Evolutionary conservation across 495 filamentous ascomycete species (phyloP).

Genomic region (Aspergillus heteromorphus): DNA sequence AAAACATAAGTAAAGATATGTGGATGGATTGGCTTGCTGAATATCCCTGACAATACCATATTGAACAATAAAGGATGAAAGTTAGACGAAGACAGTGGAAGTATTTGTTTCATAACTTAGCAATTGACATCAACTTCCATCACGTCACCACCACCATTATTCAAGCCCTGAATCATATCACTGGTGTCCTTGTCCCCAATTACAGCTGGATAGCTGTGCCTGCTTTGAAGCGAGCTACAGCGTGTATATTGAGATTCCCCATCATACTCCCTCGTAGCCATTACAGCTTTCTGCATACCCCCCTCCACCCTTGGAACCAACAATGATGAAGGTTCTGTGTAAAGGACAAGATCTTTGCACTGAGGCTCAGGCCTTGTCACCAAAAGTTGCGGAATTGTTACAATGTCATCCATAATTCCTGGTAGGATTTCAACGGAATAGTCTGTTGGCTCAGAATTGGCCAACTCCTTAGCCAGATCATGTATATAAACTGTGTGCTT

Average conservation of each 20-base stretch:
- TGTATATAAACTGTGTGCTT: constrained; percentile 84
- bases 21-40: too few species aligned
- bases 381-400: constrained; percentile 63
- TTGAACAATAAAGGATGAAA: neutral
- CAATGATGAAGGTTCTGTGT: constrained; percentile 63
- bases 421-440: constrained; percentile 68
- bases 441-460: constrained; percentile 51
- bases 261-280: constrained; percentile 70
- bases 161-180: neutral
- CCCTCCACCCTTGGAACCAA: constrained; percentile 69
- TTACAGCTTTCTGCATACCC: constrained; percentile 76
- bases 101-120: neutral
- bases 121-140: constrained; percentile 13
- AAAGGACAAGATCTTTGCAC: constrained; percentile 53
- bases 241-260: neutral
- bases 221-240: neutral
- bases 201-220: neutral
- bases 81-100: neutral
- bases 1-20: too few species aligned
- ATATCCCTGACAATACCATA: too few species aligned
- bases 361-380: constrained; percentile 43
- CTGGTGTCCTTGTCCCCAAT: neutral
- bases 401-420: constrained; percentile 75
- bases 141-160: neutral
- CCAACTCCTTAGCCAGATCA: constrained; percentile 82